phyloP scores from a whole-genome alignment of 768 basidiomycete species.

The Tricholoma bakamatsutake region DNA sequence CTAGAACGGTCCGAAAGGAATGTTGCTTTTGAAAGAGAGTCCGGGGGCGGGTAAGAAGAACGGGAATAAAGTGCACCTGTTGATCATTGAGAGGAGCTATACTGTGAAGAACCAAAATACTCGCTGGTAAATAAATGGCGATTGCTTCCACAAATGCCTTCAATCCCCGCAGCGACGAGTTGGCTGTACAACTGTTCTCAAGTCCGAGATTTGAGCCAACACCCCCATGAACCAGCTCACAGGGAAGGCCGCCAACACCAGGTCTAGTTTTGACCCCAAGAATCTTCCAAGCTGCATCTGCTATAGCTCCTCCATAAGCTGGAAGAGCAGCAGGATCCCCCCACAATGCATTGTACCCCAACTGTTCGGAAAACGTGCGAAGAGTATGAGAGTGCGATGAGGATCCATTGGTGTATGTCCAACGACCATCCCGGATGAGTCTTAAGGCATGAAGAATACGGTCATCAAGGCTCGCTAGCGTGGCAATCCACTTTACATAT shows the following conservation, averaged over 20 bases:
- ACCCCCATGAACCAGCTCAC: slow-evolving; percentile 66
- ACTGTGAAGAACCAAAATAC: slow-evolving; percentile 18
- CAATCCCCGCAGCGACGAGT: slow-evolving; percentile 45
- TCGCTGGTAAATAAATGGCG: slow-evolving; percentile 65
- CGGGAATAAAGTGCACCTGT: slow-evolving; percentile 67
- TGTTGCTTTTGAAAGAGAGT: slow-evolving; percentile 41
- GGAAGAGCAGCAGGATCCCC: slow-evolving; percentile 58
- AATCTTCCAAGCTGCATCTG: slow-evolving; percentile 47
- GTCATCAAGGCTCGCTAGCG: slow-evolving; percentile 61
- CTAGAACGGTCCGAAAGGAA: slow-evolving; percentile 36
- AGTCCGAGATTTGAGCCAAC: slow-evolving; percentile 41
- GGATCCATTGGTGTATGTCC: slow-evolving; percentile 52
- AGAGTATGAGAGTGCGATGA: slow-evolving; percentile 35
- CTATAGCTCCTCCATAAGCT: slow-evolving; percentile 50
- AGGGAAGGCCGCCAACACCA: slow-evolving; percentile 67
- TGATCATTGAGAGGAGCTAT: slow-evolving; percentile 3
- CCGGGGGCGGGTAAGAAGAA: slow-evolving; percentile 53
- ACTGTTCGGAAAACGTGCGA: slow-evolving; percentile 40
- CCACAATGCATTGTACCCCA: slow-evolving; percentile 58
- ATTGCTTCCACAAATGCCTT: slow-evolving; percentile 60
- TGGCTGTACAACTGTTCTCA: slow-evolving; percentile 53
- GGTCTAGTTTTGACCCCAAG: slow-evolving; percentile 47
- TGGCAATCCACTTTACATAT: slow-evolving; percentile 75
- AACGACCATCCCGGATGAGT: slow-evolving; percentile 45
- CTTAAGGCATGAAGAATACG: slow-evolving; percentile 52